Conservation (phyloP, 345 rosid genomes). For the Arabidopsis suecica region DNA sequence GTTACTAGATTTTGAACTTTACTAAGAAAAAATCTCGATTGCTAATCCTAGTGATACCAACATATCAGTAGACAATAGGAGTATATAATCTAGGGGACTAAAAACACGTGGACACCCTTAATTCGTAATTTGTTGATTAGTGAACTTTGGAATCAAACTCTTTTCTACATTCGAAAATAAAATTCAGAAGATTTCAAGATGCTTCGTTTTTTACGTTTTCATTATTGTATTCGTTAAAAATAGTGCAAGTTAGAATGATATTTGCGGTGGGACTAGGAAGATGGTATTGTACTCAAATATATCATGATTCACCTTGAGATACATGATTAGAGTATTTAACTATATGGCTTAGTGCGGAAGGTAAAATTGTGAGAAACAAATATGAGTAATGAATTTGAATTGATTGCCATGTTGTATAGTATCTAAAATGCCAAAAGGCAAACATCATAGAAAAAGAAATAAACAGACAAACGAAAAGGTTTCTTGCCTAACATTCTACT, state of each 20-base stretch:
- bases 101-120: background rate
- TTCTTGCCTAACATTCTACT: constrained; percentile 36
- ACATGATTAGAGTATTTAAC: background rate
- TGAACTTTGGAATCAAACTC: background rate
- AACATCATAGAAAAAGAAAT: constrained; percentile 8
- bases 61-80: background rate
- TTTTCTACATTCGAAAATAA: background rate
- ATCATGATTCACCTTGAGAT: background rate
- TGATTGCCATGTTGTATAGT: constrained; percentile 5
- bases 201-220: background rate
- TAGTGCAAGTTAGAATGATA: constrained; percentile 7
- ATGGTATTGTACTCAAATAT: background rate
- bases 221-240: constrained; percentile 20
- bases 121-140: too few relatives aligned
- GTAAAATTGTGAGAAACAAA: constrained; percentile 2
- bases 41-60: background rate
- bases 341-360: background rate
- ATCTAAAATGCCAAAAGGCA: constrained; percentile 22
- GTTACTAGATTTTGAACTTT: background rate
- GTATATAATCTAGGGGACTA: background rate
- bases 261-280: constrained; percentile 17
- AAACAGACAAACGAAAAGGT: constrained; percentile 24
- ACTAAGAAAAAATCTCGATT: background rate
- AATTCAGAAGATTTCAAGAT: background rate
- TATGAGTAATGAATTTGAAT: constrained; percentile 3